These are phyloP conservation scores for Solanum neorickii DNA, from an alignment of 257 asterid species.

Conservation along the genomic window DNA sequence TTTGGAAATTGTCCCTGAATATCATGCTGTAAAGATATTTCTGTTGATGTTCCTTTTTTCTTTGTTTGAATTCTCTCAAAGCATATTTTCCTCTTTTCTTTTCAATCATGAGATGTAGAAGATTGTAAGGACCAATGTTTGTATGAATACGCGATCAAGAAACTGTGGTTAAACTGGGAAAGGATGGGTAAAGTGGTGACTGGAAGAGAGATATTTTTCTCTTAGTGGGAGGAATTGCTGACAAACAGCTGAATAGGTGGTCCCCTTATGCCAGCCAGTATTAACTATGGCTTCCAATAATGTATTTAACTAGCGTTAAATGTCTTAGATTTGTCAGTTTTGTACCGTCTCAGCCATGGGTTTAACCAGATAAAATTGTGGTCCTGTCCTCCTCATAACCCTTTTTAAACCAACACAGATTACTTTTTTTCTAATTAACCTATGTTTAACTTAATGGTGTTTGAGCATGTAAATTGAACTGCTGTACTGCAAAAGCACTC, in stretches of 20 bases:
- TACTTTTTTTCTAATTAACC: neutral
- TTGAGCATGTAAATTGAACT: neutral
- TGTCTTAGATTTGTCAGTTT: neutral
- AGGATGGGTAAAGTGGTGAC: neutral
- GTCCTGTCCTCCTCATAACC: neutral
- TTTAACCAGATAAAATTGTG: neutral
- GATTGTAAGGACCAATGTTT: neutral
- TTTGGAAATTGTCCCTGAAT: neutral
- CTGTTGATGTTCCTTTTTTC: neutral
- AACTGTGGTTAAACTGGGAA: neutral
- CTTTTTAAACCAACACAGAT: neutral
- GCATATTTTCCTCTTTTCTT: neutral
- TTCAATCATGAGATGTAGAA: neutral
- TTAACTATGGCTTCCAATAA: neutral
- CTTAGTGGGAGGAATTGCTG: neutral
- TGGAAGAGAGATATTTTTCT: neutral
- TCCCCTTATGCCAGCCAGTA: neutral
- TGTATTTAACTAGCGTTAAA: neutral
- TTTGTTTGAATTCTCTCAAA: neutral
- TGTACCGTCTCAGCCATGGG: neutral
- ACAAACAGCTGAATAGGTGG: neutral
- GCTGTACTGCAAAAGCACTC: neutral
- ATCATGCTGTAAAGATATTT: neutral
- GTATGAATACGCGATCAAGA: neutral
- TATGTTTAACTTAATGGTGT: neutral